Evolutionary conservation across 768 basidiomycete species (phyloP).

Genomic region (Leccinum boreale): DNA sequence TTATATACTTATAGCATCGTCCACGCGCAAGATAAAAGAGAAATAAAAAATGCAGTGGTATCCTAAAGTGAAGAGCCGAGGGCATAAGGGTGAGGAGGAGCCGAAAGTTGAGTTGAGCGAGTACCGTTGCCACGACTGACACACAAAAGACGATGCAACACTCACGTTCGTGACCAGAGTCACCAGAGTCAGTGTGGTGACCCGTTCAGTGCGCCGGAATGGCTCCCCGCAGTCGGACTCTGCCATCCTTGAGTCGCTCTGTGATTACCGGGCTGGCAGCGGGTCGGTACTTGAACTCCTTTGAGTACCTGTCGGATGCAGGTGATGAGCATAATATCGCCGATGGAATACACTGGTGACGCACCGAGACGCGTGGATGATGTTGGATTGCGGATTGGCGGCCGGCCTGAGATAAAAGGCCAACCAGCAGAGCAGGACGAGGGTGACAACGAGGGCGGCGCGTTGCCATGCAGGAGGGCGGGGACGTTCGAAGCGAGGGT

Average conservation of each 20-base stretch:
- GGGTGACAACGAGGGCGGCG: conserved; percentile 38
- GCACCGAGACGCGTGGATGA: conserved; percentile 65
- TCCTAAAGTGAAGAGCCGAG: neutral
- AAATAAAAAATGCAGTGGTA: neutral
- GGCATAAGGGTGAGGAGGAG: too few relatives aligned
- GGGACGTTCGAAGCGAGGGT: conserved; percentile 35
- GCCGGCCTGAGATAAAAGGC: conserved; percentile 33
- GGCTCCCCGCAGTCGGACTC: conserved; percentile 68
- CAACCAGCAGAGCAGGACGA: conserved; percentile 45
- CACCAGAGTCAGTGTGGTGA: neutral
- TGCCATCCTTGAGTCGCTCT: conserved; percentile 70
- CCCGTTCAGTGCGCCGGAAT: conserved; percentile 29
- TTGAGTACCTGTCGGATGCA: conserved; percentile 64
- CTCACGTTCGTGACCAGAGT: neutral
- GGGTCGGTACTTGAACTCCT: conserved; percentile 76
- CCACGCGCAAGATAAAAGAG: neutral
- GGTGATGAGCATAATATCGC: neutral
- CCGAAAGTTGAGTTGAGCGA: neutral
- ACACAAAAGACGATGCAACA: neutral
- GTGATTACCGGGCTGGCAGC: conserved; percentile 84
- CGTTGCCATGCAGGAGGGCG: conserved; percentile 47
- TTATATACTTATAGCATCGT: neutral
- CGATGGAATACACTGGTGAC: conserved; percentile 12
- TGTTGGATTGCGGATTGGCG: conserved; percentile 34
- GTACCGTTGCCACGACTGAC: neutral